These are phyloP conservation scores for Ascochyta koolunga DNA, from an alignment of 2,329 filamentous ascomycete genomes.

Conservation along the genomic window DNA sequence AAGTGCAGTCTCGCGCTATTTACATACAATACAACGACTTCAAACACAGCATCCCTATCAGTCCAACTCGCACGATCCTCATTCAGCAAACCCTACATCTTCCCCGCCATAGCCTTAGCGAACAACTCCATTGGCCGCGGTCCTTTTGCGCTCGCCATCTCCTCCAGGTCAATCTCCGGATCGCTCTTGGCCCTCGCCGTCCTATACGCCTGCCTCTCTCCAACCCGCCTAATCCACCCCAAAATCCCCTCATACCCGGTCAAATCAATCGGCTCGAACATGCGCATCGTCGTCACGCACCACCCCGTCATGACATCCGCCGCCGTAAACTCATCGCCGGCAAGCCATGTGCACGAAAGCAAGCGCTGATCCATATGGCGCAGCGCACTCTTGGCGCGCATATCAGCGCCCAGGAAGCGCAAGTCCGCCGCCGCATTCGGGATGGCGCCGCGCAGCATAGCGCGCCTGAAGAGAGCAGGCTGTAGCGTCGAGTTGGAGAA, in stretches of 20 bases:
- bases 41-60: not conserved
- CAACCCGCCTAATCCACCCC: conserved; percentile 38
- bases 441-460: conserved; percentile 36
- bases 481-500: conserved; percentile 55
- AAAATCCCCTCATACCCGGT: conserved; percentile 39
- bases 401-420: conserved; percentile 42
- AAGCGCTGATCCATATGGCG: conserved; percentile 59
- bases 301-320: conserved; percentile 71
- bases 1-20: not conserved
- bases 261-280: conserved; percentile 54
- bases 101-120: conserved; percentile 30
- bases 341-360: conserved; percentile 59
- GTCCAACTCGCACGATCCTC: too few species aligned
- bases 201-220: conserved; percentile 37
- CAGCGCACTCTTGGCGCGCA: conserved; percentile 50
- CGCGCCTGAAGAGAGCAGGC: conserved; percentile 42
- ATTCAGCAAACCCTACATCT: conserved; percentile 15
- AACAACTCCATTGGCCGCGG: conserved; percentile 27
- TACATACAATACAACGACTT: not conserved
- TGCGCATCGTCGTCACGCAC: conserved; percentile 65
- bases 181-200: conserved; percentile 64
- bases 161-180: conserved; percentile 49
- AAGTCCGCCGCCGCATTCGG: conserved; percentile 38
- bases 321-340: conserved; percentile 66
- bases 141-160: conserved; percentile 35